Conservation (phyloP, 495 filamentous ascomycete genomes). For the Penicillium egyptiacum region DNA sequence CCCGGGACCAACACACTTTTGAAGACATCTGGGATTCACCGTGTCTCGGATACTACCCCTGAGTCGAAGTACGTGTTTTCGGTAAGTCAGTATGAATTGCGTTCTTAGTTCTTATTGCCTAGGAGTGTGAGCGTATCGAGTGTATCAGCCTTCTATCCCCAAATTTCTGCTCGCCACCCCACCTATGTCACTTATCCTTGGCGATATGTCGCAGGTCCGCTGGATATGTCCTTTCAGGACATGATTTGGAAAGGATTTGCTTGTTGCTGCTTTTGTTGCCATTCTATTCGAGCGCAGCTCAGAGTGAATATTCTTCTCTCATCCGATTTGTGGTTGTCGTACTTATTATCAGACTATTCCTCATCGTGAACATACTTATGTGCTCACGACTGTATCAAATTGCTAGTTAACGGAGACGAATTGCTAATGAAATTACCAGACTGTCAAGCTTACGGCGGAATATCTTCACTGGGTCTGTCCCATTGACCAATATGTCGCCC, state of each 20-base stretch:
- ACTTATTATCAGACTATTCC: constrained; percentile 4
- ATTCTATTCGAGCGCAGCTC: neutral
- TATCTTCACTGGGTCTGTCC: constrained; percentile 25
- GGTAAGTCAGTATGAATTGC: constrained; percentile 32
- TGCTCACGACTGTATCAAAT: neutral
- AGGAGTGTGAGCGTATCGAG: constrained; percentile 4
- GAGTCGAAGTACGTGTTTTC: constrained; percentile 30
- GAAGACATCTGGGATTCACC: constrained; percentile 21
- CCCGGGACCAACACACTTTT: constrained; percentile 26
- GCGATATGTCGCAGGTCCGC: constrained; percentile 3
- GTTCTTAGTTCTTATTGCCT: constrained; percentile 1
- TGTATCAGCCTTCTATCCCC: constrained; percentile 7
- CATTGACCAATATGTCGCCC: constrained; percentile 42
- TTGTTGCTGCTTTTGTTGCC: constrained; percentile 4
- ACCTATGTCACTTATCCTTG: constrained; percentile 18
- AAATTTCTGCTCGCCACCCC: constrained; percentile 24
- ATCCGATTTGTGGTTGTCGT: constrained; percentile 2
- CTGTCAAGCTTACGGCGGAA: constrained; percentile 24
- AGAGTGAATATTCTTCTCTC: neutral
- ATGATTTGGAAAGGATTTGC: neutral
- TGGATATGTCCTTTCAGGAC: constrained; percentile 12
- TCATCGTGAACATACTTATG: neutral
- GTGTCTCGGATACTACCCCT: constrained; percentile 37
- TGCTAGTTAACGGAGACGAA: neutral
- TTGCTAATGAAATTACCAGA: constrained; percentile 21